Base-by-base conservation (phyloP, 768 basidiomycete genomes). In the Mycena indigotica region DNA sequence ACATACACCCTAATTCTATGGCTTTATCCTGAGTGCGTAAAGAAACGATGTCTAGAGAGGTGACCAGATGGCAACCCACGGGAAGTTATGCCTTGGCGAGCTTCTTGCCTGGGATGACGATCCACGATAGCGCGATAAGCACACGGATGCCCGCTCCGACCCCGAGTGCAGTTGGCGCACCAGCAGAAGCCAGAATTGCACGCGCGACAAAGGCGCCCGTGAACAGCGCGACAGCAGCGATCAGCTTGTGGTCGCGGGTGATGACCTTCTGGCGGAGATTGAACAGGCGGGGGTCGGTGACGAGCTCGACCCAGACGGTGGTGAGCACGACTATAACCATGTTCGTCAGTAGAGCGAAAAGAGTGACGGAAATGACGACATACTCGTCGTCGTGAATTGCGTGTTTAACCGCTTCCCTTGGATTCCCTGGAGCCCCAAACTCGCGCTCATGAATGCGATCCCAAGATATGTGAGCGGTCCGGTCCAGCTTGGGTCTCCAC, bases 241-340 rank as follows among this genome's bases (percentile, higher is more conserved):
- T 75, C 44, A 85, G 66, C 67, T 86, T 85, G 72, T 90, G 85
- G 69, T 94, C 91, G 46, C 91, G 85, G 1, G 85, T 77, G 8
- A 68, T 69, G 59, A 89, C 79, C 50, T 72, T 73, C 50, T 80
- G 74, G 38, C 78, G 78, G 45, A 82, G 55, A 24, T 77, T 66
- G 78, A 94, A 88, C 21, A 95, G 81, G 46, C 82, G 72, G 0
- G 92, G 92, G 69, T 93, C 91, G 50, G 86, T 86, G 80, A 90
- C 81, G 48, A 95, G 82, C 65, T 95, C 93, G 63, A 92, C 91
- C 91, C 91, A 95, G 55, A 93, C 82, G 17, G 89, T 91, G 16
- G 93, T 95, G 10, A 95, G 77, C 41, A 93, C 90, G 61, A 93
- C 90, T 85, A 69, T 21, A 13, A 28, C 19, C 29, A 21, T 41